These are phyloP conservation scores for Cladophialophora chaetospira DNA, from an alignment of 2,329 filamentous ascomycete species.

Conservation along the genomic window DNA sequence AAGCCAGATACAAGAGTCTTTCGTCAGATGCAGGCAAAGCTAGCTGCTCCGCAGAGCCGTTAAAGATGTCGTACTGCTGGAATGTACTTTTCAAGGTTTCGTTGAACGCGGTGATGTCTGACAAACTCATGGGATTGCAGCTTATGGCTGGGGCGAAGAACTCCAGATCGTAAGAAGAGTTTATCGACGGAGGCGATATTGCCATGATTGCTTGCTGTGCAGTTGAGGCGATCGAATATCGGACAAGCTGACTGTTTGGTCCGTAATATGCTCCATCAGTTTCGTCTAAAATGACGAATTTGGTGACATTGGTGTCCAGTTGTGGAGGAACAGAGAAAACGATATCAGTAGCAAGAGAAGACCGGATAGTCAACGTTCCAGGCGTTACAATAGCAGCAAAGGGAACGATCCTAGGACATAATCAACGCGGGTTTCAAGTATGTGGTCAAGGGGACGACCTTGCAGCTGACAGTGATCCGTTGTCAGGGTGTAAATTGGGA, in stretches of 20 bases:
- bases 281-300: background rate
- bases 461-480: background rate
- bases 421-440: no score
- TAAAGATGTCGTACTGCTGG: background rate
- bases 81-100: background rate
- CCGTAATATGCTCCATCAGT: background rate
- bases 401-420: background rate
- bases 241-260: background rate
- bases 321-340: background rate
- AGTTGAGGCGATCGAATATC: background rate
- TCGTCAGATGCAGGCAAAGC: no score
- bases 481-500: no score
- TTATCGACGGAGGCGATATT: background rate
- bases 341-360: background rate
- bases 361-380: background rate
- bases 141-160: background rate
- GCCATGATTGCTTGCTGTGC: background rate
- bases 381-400: background rate
- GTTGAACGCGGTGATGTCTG: background rate
- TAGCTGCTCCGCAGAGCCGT: background rate
- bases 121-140: background rate
- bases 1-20: background rate
- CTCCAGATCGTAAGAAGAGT: background rate
- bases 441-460: no score
- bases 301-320: background rate